These are phyloP conservation scores for Pseudocercospora ulei DNA, from an alignment of 2,329 filamentous ascomycete genomes.

Conservation along the genomic window DNA sequence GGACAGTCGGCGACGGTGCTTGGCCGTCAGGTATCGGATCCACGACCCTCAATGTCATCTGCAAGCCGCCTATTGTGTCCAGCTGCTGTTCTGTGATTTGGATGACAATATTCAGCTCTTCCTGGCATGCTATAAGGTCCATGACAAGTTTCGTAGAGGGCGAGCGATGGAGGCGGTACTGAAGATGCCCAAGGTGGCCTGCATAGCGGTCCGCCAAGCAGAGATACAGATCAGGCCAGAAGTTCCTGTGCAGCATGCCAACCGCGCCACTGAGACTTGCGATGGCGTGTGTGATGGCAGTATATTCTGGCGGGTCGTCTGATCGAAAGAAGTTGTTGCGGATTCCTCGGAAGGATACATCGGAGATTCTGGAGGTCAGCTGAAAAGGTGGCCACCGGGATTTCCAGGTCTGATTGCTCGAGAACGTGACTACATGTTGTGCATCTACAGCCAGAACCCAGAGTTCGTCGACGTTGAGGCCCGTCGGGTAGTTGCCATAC, in stretches of 20 bases:
- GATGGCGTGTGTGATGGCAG: slow-evolving; percentile 34
- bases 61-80: slow-evolving; percentile 33
- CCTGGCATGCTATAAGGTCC: slow-evolving; percentile 40
- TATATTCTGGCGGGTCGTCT: slow-evolving; percentile 33
- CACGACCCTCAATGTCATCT: slow-evolving; percentile 13
- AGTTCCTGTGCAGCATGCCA: slow-evolving; percentile 39
- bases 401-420: slow-evolving; percentile 40
- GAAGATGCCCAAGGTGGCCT: slow-evolving; percentile 38
- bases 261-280: slow-evolving; percentile 37
- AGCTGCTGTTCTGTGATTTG: slow-evolving; percentile 39
- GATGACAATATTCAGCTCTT: slow-evolving; percentile 41
- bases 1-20: slow-evolving; percentile 5
- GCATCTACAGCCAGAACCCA: slow-evolving; percentile 39
- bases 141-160: slow-evolving; percentile 40
- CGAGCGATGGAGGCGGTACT: slow-evolving; percentile 38
- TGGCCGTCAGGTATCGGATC: slow-evolving; percentile 1
- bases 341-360: slow-evolving; percentile 38
- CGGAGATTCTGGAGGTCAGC: slow-evolving; percentile 35
- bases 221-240: slow-evolving; percentile 38
- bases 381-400: slow-evolving; percentile 39
- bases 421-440: slow-evolving; percentile 38
- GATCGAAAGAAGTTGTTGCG: slow-evolving; percentile 35
- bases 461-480: slow-evolving; percentile 39
- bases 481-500: slow-evolving; percentile 39
- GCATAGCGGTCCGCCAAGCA: slow-evolving; percentile 39